Percentiles rank a stretch among this genome's conserved stretches.
Conservation (phyloP, 140 eudicot genomes). For the Anethum foeniculum region DNA sequence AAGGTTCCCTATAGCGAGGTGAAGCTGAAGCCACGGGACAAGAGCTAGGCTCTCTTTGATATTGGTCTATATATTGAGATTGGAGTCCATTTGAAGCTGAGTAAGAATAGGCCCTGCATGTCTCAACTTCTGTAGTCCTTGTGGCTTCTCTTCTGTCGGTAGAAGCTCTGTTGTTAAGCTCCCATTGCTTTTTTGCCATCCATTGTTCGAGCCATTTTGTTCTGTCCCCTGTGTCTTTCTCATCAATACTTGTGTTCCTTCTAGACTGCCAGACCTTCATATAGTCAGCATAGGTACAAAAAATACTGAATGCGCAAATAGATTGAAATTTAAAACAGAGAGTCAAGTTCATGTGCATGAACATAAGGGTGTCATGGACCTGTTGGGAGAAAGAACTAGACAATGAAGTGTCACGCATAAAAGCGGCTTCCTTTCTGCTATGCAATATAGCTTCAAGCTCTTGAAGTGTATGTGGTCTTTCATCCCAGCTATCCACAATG, state of each 20-base stretch:
- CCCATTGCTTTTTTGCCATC: constrained; percentile 64
- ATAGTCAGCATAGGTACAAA: not conserved
- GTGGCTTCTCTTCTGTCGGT: constrained; percentile 46
- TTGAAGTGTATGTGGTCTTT: constrained; percentile 54
- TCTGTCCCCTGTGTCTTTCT: constrained; percentile 42
- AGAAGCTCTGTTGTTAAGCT: constrained; percentile 42
- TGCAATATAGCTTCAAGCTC: constrained; percentile 63
- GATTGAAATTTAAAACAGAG: not conserved
- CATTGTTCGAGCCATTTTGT: constrained; percentile 53
- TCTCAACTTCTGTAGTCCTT: constrained; percentile 61
- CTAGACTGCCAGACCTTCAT: constrained; percentile 27
- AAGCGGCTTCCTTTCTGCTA: constrained; percentile 53
- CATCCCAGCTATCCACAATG: constrained; percentile 52
- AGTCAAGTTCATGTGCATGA: not conserved
- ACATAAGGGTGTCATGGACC: constrained; percentile 18
- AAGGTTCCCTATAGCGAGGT: constrained; percentile 32
- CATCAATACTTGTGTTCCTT: constrained; percentile 27
- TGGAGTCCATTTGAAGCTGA: constrained; percentile 20
- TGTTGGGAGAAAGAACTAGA: constrained; percentile 55
- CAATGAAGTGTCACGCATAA: constrained; percentile 32
- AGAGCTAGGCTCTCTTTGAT: constrained; percentile 22
- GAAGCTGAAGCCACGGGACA: constrained; percentile 42
- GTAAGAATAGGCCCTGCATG: constrained; percentile 30
- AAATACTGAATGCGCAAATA: constrained; percentile 9
- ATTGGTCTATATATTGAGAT: constrained; percentile 29